phyloP scores from a whole-genome alignment of 495 filamentous ascomycete species.

The Evernia prunastri region DNA sequence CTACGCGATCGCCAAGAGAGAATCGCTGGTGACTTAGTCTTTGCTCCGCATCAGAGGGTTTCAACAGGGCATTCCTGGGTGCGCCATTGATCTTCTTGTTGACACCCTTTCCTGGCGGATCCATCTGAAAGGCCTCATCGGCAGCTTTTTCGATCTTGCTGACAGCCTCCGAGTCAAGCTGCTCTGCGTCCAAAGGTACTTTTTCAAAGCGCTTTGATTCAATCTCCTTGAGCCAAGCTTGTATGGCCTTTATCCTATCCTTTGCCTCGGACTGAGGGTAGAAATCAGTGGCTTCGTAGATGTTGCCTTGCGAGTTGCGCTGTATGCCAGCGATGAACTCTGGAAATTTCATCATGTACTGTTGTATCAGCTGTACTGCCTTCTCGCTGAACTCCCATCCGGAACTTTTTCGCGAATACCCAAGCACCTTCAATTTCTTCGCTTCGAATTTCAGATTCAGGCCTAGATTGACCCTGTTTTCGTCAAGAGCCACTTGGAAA shows the following conservation, averaged over 20 bases:
- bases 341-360: slow-evolving; percentile 92
- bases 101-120: slow-evolving; percentile 38
- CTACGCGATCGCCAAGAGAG: slow-evolving; percentile 77
- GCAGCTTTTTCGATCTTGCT: slow-evolving; percentile 72
- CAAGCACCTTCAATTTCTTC: slow-evolving; percentile 89
- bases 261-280: slow-evolving; percentile 63
- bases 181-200: slow-evolving; percentile 90
- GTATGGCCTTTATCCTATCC: slow-evolving; percentile 75
- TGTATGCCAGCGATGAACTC: slow-evolving; percentile 88
- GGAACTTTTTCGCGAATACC: slow-evolving; percentile 78
- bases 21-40: slow-evolving; percentile 81
- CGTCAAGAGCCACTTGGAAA: slow-evolving; percentile 74
- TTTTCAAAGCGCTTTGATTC: slow-evolving; percentile 86
- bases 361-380: slow-evolving; percentile 67
- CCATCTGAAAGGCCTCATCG: slow-evolving; percentile 47
- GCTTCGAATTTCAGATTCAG: slow-evolving; percentile 96
- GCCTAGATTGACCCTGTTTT: slow-evolving; percentile 77
- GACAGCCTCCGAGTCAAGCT: slow-evolving; percentile 87
- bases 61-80: slow-evolving; percentile 79
- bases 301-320: slow-evolving; percentile 63
- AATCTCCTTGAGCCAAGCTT: slow-evolving; percentile 81
- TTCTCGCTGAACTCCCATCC: slow-evolving; percentile 96
- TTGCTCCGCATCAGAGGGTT: slow-evolving; percentile 87
- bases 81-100: slow-evolving; percentile 64
- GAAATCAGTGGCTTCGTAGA: slow-evolving; percentile 78